Percentiles rank a stretch among this genome's conserved stretches.
These are phyloP conservation scores for Eimeria maxima DNA, from an alignment of 169 alveolate genomes.

Conservation along the genomic window DNA sequence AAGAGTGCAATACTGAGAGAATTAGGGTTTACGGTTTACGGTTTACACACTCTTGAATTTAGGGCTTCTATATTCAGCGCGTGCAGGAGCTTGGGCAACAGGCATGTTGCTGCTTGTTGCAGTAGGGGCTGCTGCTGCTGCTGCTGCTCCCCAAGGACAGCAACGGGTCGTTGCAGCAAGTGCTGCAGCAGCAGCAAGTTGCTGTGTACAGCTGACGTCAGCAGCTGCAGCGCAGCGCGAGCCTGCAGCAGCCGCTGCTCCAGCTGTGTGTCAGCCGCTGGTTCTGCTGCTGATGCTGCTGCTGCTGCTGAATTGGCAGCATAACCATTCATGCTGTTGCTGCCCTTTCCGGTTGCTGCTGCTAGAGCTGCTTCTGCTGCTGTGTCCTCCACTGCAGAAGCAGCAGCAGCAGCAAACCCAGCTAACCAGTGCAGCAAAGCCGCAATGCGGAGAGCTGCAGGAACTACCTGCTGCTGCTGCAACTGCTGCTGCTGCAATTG, in stretches of 20 bases:
- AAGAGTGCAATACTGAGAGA: neutral
- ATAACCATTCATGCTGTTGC: slow-evolving; percentile 8
- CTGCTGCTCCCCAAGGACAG: slow-evolving; percentile 5
- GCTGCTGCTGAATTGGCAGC: slow-evolving; percentile 12
- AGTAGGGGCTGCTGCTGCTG: slow-evolving; percentile 65
- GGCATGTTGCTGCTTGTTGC: slow-evolving; percentile 21
- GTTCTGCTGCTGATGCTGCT: slow-evolving; percentile 29
- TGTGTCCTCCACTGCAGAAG: slow-evolving; percentile 8
- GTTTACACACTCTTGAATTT: neutral
- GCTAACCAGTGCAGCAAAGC: slow-evolving; percentile 51
- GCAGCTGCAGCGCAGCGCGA: slow-evolving; percentile 57
- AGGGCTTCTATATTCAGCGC: neutral
- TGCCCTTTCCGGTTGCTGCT: neutral
- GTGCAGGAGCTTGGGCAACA: slow-evolving; percentile 19
- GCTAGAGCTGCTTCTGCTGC: slow-evolving; percentile 18
- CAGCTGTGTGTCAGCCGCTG: neutral
- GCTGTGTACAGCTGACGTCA: slow-evolving; percentile 18
- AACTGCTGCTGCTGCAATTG: slow-evolving; percentile 58
- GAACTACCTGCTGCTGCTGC: slow-evolving; percentile 60
- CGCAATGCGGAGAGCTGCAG: slow-evolving; percentile 28
- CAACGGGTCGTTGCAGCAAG: neutral
- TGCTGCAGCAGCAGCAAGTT: slow-evolving; percentile 53
- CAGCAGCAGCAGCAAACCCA: slow-evolving; percentile 35
- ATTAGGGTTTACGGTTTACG: slow-evolving; percentile 39
- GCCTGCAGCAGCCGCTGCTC: slow-evolving; percentile 59